Evolutionary conservation across 169 alveolate species (phyloP), one percentile per base, ranked within the genome.

Genomic region (Plasmodium sp.): DNA sequence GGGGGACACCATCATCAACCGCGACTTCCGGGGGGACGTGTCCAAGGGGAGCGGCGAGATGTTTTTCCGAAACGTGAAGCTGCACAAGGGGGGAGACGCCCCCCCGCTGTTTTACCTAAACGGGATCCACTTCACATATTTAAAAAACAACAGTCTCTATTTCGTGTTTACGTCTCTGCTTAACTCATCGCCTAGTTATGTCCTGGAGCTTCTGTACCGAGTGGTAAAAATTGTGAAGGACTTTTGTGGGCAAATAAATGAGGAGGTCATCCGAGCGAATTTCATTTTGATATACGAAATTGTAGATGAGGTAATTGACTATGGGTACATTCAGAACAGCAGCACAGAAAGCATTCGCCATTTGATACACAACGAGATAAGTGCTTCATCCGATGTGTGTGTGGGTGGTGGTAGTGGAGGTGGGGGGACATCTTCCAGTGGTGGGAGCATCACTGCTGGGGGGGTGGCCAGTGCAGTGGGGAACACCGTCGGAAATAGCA

Each of bases 241-340:
- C 94, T 99, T 98, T 96, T 98, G 99, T 92, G 99, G 99, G 16
- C 98, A 98, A 9, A 97, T 99, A 81, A 98, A 96, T 90, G 99
- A 99, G 97, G 99, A 99, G 95, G 95, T 98, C n/a, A 97, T 99
- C 6, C 95, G 99, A 88, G 97, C 97, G 84, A 99, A 99, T 95
- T 99, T 99, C 95, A 98, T 99, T 31, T 94, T 99, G 62, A 98
- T 99, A 7, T 99, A 99, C 94, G 99, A 99, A 97, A 95, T 99
- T 39, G 94, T 99, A 14, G 99, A 99, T 95, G 99, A 99, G 95
- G 94, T 98, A 82, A 95, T 98, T 58, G 99, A 98, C 96, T 98
- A 93, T 95, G 99, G 99, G 14, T 98, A 98, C 80, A 99, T 99
- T 34, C 99, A 99, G 96, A 94, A 98, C 54, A 97, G 98, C 84